Base-by-base conservation (phyloP, 148 eudicot species). In the Silene conica region DNA sequence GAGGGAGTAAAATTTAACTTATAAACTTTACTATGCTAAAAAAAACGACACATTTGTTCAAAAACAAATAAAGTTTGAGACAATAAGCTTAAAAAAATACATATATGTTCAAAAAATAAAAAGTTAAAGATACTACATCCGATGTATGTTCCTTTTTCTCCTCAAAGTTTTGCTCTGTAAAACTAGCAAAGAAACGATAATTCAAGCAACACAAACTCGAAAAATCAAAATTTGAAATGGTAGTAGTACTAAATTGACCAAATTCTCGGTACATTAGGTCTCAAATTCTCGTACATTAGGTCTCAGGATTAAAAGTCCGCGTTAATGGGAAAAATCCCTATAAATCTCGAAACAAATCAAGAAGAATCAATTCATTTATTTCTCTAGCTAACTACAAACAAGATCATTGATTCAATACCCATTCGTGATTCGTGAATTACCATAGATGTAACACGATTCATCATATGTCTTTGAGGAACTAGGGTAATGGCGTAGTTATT, bases 331-430 rank as follows among this genome's bases (percentile, higher is more conserved):
- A 20, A 31, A 34, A 60, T 4, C 20, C 43, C 38, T 6, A 8
- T 13, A 19, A 72, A 61, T 43, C 59, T 64, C 26, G 26, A 71
- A 64, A 54, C 0, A 43, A 77, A 71, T 78, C 54, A 21, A 1
- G 23, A 34, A 63, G 12, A 18, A 63, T 74, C 41, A 66, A 38
- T 54, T 13, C 3, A 20, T 12, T 3, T 21, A 43, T 67, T 57
- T 43, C 19, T 5, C 54, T 45, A 15, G 13, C 54, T 11, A 25
- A 50, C 26, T 22, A 22, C 16, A 18, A 50, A 22, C 16, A 18
- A 50, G 55, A 50, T 50, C 15, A 12, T 15, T 4, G 16, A 50
- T 50, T 1, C 16, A 50, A 50, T 50, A 4, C 0, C 16, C 55
- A 50, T 50, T 6, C 7, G 43, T 38, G 43, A 38, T 6, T 38